phyloP scores from a whole-genome alignment of 169 alveolate species.

The Cryptosporidium bovis region DNA sequence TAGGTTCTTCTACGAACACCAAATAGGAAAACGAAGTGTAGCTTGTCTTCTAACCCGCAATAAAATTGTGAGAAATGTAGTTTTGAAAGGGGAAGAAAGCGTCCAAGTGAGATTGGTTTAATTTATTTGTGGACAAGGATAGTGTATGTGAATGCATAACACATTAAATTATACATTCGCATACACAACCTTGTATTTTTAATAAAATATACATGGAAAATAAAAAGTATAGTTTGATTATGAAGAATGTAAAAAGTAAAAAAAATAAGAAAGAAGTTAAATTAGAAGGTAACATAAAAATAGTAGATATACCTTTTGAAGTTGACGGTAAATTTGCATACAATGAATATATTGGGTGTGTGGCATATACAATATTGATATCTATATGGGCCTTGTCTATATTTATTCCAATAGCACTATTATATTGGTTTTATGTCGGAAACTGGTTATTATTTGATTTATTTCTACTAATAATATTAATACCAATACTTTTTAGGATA shows the following conservation, averaged over 20 bases:
- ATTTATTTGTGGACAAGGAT: too few species aligned
- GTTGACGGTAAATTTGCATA: slow-evolving; percentile 15
- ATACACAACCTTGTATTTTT: not conserved
- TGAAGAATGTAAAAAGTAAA: not conserved
- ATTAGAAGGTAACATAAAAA: not conserved
- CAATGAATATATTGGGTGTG: slow-evolving; percentile 48
- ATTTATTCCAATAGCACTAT: slow-evolving; percentile 27
- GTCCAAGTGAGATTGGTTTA: too few species aligned
- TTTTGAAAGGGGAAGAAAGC: too few species aligned
- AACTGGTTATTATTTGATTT: slow-evolving; percentile 4
- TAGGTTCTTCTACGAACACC: too few species aligned
- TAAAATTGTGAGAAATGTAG: too few species aligned
- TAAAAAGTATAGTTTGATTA: too few species aligned
- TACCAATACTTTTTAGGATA: slow-evolving; percentile 14
- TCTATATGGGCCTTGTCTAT: slow-evolving; percentile 38
- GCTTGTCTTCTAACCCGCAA: too few species aligned
- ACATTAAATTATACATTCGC: not conserved
- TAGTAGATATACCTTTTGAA: too few species aligned
- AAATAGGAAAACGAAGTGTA: too few species aligned
- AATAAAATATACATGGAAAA: too few species aligned
- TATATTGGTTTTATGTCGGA: slow-evolving; percentile 12
- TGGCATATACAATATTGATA: slow-evolving; percentile 36
- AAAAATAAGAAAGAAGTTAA: not conserved
- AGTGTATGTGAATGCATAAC: too few species aligned
- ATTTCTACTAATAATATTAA: not conserved